phyloP scores from a whole-genome alignment of 331 rosid genomes.

The Spiraea crenata region DNA sequence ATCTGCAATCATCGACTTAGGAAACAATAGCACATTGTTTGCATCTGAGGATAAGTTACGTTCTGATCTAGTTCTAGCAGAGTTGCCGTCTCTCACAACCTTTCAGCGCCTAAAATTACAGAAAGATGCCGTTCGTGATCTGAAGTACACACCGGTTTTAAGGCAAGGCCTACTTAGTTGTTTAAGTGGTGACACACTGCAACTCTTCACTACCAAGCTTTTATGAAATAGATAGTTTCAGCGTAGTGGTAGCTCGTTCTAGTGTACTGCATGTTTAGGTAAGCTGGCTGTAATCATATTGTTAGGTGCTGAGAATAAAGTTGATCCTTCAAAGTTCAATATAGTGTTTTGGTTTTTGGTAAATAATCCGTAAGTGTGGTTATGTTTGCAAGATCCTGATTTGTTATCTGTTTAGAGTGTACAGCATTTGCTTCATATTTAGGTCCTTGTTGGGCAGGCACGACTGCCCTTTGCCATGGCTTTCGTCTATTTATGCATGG shows the following conservation, averaged over 20 bases:
- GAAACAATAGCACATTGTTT: constrained; percentile 43
- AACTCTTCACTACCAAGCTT: constrained; percentile 46
- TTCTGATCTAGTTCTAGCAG: constrained; percentile 59
- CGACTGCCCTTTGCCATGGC: no score
- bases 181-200: constrained; percentile 53
- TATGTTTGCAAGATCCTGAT: not conserved
- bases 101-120: constrained; percentile 49
- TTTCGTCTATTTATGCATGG: no score
- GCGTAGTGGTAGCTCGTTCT: not conserved
- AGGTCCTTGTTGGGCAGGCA: no score
- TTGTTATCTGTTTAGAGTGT: not conserved
- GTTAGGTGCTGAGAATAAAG: not conserved
- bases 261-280: not conserved
- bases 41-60: constrained; percentile 61
- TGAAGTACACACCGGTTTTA: constrained; percentile 50
- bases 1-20: constrained; percentile 47
- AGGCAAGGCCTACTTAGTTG: constrained; percentile 59
- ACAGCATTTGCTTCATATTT: not conserved
- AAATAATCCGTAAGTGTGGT: no score
- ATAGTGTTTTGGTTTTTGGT: not conserved
- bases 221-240: constrained; percentile 34
- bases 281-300: not conserved
- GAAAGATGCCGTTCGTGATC: constrained; percentile 53
- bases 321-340: not conserved
- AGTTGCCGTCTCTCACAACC: constrained; percentile 68